A percentile compares a stretch with the other conserved stretches of the same genome.
Evolutionary conservation across 192 early-diverging fungal genomes (phyloP).

Genomic region (Umbelopsis isabellina): DNA sequence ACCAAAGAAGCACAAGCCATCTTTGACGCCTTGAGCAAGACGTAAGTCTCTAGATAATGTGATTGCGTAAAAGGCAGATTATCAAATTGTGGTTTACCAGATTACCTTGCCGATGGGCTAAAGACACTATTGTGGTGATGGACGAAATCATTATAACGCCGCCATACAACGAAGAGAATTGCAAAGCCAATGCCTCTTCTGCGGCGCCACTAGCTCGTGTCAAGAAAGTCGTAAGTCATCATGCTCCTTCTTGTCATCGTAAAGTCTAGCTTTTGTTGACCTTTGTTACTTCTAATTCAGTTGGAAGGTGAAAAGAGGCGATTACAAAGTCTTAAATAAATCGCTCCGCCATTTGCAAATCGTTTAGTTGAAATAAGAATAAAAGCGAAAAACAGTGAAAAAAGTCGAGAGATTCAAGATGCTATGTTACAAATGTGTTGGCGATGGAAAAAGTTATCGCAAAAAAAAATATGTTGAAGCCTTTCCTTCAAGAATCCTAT

Average conservation of each 20-base stretch:
- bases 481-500: no score
- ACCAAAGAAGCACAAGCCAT: slow-evolving; percentile 74
- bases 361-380: no score
- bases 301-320: slow-evolving; percentile 15
- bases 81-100: slow-evolving; percentile 31
- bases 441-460: no score
- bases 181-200: slow-evolving; percentile 60
- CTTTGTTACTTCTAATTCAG: neutral
- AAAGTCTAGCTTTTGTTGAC: neutral
- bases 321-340: neutral
- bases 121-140: slow-evolving; percentile 76
- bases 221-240: slow-evolving; percentile 68
- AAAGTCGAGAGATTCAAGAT: no score
- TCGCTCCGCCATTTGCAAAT: no score
- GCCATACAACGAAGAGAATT: slow-evolving; percentile 73
- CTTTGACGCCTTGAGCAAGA: slow-evolving; percentile 81
- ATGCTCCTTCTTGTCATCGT: neutral
- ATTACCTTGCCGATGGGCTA: slow-evolving; percentile 78
- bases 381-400: no score
- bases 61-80: neutral
- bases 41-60: slow-evolving; percentile 46
- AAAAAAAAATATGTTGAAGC: no score
- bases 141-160: slow-evolving; percentile 79
- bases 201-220: slow-evolving; percentile 67
- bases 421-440: no score